phyloP scores from a whole-genome alignment of 164 flowering plant species.

The Vitis rupestris region DNA sequence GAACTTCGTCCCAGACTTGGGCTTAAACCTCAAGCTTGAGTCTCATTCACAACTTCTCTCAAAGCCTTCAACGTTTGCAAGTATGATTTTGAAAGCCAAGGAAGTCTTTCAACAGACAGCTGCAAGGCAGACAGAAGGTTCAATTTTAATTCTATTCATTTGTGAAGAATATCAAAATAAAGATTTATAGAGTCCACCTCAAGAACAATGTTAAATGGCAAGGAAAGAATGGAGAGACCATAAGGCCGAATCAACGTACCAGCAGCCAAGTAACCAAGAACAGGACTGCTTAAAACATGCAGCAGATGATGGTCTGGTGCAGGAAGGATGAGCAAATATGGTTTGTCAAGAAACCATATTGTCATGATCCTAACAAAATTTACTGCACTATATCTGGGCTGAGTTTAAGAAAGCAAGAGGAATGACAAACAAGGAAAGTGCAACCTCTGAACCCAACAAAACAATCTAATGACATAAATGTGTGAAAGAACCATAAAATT shows the following conservation, averaged over 20 bases:
- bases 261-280: constrained; percentile 97
- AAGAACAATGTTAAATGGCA: constrained; percentile 97
- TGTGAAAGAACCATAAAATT: background rate
- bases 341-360: background rate
- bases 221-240: constrained; percentile 33
- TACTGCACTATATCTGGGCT: background rate
- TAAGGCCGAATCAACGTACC: constrained; percentile 99
- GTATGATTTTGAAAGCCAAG: no score
- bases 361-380: background rate
- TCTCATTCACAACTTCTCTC: no score
- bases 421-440: background rate
- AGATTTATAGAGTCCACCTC: constrained; percentile 57
- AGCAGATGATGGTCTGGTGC: constrained; percentile 5
- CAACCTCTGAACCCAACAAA: background rate
- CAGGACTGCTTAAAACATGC: constrained; percentile 89
- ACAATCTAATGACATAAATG: constrained; percentile 5
- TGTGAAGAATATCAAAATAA: background rate
- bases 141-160: background rate
- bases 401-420: background rate
- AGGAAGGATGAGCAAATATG: background rate
- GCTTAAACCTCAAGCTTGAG: no score
- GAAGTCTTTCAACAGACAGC: constrained; percentile 97
- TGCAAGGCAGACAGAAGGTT: constrained; percentile 32
- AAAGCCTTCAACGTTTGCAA: no score
- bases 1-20: no score